These are phyloP conservation scores for Brassica nigra DNA, from an alignment of 345 rosid genomes.

Conservation along the genomic window DNA sequence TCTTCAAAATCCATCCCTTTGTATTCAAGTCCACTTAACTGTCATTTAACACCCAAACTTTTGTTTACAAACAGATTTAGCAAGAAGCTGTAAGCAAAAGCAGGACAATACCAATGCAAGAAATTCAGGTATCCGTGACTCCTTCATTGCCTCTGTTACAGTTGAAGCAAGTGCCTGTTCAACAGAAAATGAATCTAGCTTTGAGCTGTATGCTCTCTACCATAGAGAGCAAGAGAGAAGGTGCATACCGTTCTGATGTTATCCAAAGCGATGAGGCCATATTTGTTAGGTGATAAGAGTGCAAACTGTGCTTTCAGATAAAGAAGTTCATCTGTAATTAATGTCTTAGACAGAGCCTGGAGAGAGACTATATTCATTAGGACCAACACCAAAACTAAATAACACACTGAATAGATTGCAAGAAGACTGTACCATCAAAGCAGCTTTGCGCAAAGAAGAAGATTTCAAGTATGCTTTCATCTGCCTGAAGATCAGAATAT, in stretches of 20 bases:
- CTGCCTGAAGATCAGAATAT: conserved; percentile 68
- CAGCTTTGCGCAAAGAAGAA: conserved; percentile 87
- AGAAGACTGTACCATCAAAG: conserved; percentile 64
- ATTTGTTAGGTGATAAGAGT: conserved; percentile 65
- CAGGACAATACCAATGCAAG: conserved; percentile 44
- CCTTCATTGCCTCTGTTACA: conserved; percentile 91
- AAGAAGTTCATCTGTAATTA: conserved; percentile 61
- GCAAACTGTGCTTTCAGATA: conserved; percentile 81
- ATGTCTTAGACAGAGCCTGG: conserved; percentile 90
- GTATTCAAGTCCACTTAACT: conserved; percentile 85
- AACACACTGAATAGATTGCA: not conserved
- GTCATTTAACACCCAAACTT: conserved; percentile 35
- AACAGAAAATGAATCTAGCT: conserved; percentile 19
- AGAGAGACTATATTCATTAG: conserved; percentile 11
- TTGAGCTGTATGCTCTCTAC: conserved; percentile 14
- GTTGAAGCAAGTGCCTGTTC: conserved; percentile 74
- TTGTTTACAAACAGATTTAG: not conserved
- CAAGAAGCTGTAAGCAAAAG: not conserved
- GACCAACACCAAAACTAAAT: not conserved
- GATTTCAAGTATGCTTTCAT: conserved; percentile 81
- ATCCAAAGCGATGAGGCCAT: conserved; percentile 68
- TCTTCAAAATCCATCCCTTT: conserved; percentile 94
- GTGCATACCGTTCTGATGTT: conserved; percentile 60
- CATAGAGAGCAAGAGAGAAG: not conserved
- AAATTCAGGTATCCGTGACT: conserved; percentile 72